Conservation (phyloP, 2,329 filamentous ascomycete genomes). For the Pestalotiopsis sp. region DNA sequence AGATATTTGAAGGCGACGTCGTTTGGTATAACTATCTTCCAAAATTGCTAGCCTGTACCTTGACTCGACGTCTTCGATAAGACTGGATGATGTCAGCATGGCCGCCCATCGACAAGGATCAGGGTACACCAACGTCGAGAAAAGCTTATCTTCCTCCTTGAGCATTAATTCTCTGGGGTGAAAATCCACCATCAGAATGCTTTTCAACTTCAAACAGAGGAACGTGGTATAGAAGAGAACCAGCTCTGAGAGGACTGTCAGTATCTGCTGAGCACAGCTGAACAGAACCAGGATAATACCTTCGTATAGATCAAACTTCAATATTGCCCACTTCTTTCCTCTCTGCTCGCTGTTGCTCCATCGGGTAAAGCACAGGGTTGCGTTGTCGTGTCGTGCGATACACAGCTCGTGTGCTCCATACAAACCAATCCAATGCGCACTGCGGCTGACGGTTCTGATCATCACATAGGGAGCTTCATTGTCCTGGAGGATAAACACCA, state of each 20-base stretch:
- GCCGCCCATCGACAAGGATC: neutral
- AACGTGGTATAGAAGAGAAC: conserved; percentile 63
- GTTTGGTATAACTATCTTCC: conserved; percentile 49
- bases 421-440: conserved; percentile 48
- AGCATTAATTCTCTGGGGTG: conserved; percentile 49
- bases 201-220: conserved; percentile 56
- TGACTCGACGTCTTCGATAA: conserved; percentile 58
- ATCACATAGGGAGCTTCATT: conserved; percentile 50
- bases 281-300: conserved; percentile 39
- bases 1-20: conserved; percentile 57
- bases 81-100: conserved; percentile 36
- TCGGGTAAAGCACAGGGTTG: conserved; percentile 49
- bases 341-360: conserved; percentile 49
- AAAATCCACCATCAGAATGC: conserved; percentile 45
- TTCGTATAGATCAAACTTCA: conserved; percentile 64
- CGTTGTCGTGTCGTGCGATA: conserved; percentile 50
- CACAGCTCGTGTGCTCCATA: conserved; percentile 58
- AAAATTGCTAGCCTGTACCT: conserved; percentile 58
- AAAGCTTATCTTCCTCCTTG: conserved; percentile 51
- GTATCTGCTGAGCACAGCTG: conserved; percentile 12
- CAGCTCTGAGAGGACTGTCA: conserved; percentile 47
- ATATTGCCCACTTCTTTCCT: conserved; percentile 54
- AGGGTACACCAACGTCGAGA: conserved; percentile 53
- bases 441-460: conserved; percentile 44
- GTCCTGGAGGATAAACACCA: conserved; percentile 53